A percentile compares a stretch with the other conserved stretches of the same genome.
Conservation (phyloP, 2,329 filamentous ascomycete species). For the Calonectria pseudoreteaudii region DNA sequence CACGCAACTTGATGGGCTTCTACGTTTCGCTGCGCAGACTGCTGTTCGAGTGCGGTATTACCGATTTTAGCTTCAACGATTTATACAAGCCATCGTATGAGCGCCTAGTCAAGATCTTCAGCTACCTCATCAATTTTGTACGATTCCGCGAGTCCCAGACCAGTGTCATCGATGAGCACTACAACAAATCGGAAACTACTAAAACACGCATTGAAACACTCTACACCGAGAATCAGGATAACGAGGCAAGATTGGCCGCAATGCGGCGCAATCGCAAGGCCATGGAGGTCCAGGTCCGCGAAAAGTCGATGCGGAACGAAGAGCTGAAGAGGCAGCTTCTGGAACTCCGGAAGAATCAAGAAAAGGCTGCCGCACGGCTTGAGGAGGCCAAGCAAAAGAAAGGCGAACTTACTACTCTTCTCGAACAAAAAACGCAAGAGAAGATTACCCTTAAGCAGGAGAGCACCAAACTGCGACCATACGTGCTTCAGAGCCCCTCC, state of each 20-base stretch:
- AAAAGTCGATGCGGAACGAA: constrained; percentile 88
- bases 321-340: constrained; percentile 86
- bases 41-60: constrained; percentile 88
- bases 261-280: constrained; percentile 83
- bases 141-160: constrained; percentile 96
- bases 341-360: constrained; percentile 84
- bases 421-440: constrained; percentile 79
- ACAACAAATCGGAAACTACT: constrained; percentile 88
- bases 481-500: constrained; percentile 89
- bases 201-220: constrained; percentile 90
- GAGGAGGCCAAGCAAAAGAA: constrained; percentile 88
- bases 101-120: constrained; percentile 93
- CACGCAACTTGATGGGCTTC: constrained; percentile 95
- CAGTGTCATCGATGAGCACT: constrained; percentile 88
- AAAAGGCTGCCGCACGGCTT: constrained; percentile 83
- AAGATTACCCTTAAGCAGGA: constrained; percentile 83
- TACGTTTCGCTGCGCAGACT: constrained; percentile 86
- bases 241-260: constrained; percentile 82
- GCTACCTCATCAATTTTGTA: constrained; percentile 98
- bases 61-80: constrained; percentile 93
- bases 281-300: constrained; percentile 83
- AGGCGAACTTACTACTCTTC: constrained; percentile 75
- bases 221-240: constrained; percentile 87
- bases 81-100: constrained; percentile 91
- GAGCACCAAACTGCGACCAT: constrained; percentile 88